Base-by-base conservation (phyloP, 202 grass and related monocot species). In the Eragrostis tef region DNA sequence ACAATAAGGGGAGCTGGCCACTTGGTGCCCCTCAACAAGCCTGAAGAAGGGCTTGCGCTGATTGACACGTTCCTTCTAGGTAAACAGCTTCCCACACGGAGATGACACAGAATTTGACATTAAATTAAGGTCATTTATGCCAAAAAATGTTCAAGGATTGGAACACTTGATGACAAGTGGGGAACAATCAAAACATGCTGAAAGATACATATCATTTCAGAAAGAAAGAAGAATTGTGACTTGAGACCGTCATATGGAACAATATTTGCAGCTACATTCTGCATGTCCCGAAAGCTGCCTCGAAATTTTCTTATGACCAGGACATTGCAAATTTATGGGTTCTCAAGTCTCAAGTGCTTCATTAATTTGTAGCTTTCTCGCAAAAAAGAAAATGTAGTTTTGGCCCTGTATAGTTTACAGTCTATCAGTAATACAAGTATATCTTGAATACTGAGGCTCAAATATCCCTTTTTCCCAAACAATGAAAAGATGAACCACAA, bases 1-100 rank as follows among this genome's bases (percentile, higher is more conserved):
- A 98, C 92, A 70, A 84, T 93, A 8, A 94, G 92, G 89, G 95
- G 95, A 70, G 95, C 90, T 83, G 92, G 95, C 12, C 92, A 98
- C 74, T 65, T 98, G 85, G 92, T 93, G 42, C 95, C 95, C 60
- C 88, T 98, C 51, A 91, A 94, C 80, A 98, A 98, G 79, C 92
- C 95, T 44, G 65, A 64, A n/a, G 95, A 94, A 73, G 92, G 90
- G 2, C 82, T 94, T 27, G 20, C 85, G 9, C 85, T 98, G 72
- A 88, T 98, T 6, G 83, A 86, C 27, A 71, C 90, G 44, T 94
- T 88, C 81, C 86, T 98, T 60, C 73, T 82, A 13, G 83, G 71
- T 41, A 87, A 91, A 89, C 92, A 75, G 71, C 92, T 93, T 71
- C 88, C 76, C 9, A 87, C 72, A 63, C 57, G 49, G 12, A 77